phyloP scores from a whole-genome alignment of 1,284 basidiomycete species.

The Trametes versicolor region DNA sequence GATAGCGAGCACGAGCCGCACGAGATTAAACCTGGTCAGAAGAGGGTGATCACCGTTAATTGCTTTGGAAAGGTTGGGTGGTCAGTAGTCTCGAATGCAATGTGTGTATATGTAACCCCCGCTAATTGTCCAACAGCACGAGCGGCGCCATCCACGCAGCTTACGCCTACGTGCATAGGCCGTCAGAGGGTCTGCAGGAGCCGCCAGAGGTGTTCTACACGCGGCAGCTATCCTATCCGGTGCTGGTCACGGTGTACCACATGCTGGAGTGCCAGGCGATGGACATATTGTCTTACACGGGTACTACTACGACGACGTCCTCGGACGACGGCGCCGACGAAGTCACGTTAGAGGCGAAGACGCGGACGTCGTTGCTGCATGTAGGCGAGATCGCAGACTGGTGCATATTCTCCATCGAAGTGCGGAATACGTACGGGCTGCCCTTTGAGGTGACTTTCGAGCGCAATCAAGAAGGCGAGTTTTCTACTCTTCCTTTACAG shows the following conservation, averaged over 20 bases:
- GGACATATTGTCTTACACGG: constrained; percentile 75
- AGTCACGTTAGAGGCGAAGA: constrained; percentile 34
- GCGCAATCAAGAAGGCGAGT: constrained; percentile 67
- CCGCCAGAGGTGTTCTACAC: constrained; percentile 75
- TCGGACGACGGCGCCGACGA: constrained; percentile 33
- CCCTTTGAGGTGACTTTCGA: constrained; percentile 90
- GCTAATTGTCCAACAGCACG: constrained; percentile 58
- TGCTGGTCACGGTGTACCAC: constrained; percentile 92
- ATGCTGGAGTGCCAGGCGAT: constrained; percentile 88
- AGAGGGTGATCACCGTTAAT: constrained; percentile 71
- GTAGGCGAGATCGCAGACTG: constrained; percentile 68
- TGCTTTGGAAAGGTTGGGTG: constrained; percentile 93
- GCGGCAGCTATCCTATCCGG: constrained; percentile 84
- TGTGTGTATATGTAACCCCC: not conserved
- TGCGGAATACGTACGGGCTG: constrained; percentile 88
- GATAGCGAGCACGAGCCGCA: constrained; percentile 60
- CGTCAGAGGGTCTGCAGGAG: constrained; percentile 46
- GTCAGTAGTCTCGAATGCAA: constrained; percentile 54
- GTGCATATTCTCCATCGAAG: constrained; percentile 88
- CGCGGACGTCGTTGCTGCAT: constrained; percentile 47
- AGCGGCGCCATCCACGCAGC: constrained; percentile 84
- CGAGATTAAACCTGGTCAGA: constrained; percentile 76
- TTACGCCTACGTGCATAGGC: constrained; percentile 77
- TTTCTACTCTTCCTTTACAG: not conserved
- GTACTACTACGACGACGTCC: constrained; percentile 44